These are phyloP conservation scores for Neurospora intermedia DNA, from an alignment of 495 filamentous ascomycete species.

Conservation along the genomic window DNA sequence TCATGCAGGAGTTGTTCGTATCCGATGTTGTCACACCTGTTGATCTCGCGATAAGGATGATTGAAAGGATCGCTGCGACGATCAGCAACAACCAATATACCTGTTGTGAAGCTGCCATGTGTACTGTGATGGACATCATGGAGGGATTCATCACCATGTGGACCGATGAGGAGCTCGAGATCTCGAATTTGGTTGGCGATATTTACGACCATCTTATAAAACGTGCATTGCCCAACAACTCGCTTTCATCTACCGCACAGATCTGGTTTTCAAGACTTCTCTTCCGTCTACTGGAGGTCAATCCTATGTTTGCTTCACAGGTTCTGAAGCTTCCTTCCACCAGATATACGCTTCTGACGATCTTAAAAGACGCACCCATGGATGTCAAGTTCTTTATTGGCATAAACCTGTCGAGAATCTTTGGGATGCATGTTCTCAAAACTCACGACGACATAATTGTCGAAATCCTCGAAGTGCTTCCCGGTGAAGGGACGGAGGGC, in stretches of 20 bases:
- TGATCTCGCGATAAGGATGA: constrained; percentile 31
- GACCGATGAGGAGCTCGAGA: constrained; percentile 40
- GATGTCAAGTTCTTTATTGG: constrained; percentile 68
- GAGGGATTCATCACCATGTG: constrained; percentile 53
- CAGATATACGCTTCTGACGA: constrained; percentile 60
- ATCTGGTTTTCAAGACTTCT: constrained; percentile 56
- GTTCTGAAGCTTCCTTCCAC: constrained; percentile 48
- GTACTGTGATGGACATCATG: constrained; percentile 61
- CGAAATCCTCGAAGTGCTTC: constrained; percentile 64
- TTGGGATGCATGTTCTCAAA: constrained; percentile 64
- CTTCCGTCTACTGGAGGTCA: constrained; percentile 51
- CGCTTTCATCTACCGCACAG: constrained; percentile 57
- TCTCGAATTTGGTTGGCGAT: constrained; percentile 53
- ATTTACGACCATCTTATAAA: constrained; percentile 75
- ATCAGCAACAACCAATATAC: constrained; percentile 47
- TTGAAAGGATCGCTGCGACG: constrained; percentile 42
- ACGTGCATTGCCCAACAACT: constrained; percentile 47
- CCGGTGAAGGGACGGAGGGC: constrained; percentile 63
- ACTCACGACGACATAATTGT: constrained; percentile 73
- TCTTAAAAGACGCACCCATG: constrained; percentile 56
- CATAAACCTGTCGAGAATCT: constrained; percentile 57
- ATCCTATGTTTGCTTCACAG: constrained; percentile 49
- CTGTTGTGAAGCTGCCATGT: constrained; percentile 66
- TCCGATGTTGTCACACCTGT: constrained; percentile 32
- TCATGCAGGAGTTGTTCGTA: constrained; percentile 39